phyloP scores from a whole-genome alignment of 768 basidiomycete genomes.

The Hebeloma cylindrosporum region DNA sequence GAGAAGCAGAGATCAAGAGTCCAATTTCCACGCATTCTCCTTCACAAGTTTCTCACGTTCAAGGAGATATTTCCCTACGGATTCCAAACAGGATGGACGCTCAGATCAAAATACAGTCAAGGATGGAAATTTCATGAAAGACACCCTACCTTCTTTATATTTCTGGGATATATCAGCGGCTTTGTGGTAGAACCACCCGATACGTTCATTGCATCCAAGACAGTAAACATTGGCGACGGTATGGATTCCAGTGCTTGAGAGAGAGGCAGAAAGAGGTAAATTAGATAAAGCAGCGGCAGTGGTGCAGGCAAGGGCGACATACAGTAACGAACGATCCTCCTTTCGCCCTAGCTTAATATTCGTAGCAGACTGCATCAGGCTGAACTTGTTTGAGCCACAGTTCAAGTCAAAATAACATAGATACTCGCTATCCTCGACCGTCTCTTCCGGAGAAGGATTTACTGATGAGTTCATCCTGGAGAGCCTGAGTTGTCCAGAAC shows the following conservation, averaged over 20 bases:
- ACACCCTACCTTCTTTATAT: constrained; percentile 84
- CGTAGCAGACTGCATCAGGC: constrained; percentile 74
- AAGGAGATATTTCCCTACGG: constrained; percentile 75
- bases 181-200: constrained; percentile 85
- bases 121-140: no score
- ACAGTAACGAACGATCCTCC: constrained; percentile 78
- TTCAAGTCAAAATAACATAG: background rate
- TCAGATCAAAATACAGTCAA: constrained; percentile 1
- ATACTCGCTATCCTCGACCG: constrained; percentile 73
- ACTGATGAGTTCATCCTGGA: constrained; percentile 84
- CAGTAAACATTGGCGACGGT: constrained; percentile 82
- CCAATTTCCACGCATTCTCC: constrained; percentile 77
- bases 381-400: no score
- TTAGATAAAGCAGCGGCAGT: background rate
- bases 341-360: constrained; percentile 72
- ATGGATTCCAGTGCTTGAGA: constrained; percentile 72
- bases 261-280: background rate
- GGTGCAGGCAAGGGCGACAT: no score
- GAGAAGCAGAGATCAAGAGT: no score
- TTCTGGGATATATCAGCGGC: constrained; percentile 76
- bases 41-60: constrained; percentile 80
- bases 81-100: background rate
- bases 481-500: constrained; percentile 52
- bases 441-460: constrained; percentile 84
- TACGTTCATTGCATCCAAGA: constrained; percentile 70